Percentiles rank a stretch among this genome's conserved stretches.
phyloP scores from a whole-genome alignment of 202 grass and related monocot species.

The Zoysia matrella region DNA sequence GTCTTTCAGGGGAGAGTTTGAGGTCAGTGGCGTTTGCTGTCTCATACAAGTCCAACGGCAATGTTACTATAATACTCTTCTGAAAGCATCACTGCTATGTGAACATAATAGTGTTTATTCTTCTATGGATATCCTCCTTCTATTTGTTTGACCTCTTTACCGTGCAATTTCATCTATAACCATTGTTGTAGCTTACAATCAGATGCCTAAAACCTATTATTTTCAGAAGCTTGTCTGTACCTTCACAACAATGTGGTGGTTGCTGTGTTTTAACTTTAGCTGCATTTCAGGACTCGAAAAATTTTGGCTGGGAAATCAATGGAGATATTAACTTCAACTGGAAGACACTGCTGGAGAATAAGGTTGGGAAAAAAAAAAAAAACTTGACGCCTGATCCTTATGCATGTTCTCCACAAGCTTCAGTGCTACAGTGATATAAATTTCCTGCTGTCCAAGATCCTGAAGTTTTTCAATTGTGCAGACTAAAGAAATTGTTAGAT shows the following conservation, averaged over 20 bases:
- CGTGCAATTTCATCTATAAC: neutral
- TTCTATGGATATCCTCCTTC: neutral
- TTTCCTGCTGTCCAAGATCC: neutral
- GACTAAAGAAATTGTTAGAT: constrained; percentile 86
- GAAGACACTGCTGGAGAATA: constrained; percentile 87
- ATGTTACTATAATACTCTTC: neutral
- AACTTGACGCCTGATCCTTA: neutral
- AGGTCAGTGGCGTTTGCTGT: constrained; percentile 44
- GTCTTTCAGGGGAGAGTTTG: constrained; percentile 89
- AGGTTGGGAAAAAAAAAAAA: constrained; percentile 51
- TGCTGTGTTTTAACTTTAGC: neutral
- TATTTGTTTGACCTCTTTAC: neutral
- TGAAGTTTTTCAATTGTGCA: constrained; percentile 25
- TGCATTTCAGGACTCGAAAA: constrained; percentile 69
- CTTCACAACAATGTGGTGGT: neutral
- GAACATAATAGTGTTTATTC: neutral
- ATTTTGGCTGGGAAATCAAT: constrained; percentile 92
- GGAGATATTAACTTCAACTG: constrained; percentile 89
- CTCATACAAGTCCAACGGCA: neutral
- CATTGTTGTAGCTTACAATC: neutral
- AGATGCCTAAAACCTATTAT: neutral
- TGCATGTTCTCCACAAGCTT: neutral
- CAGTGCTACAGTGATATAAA: neutral
- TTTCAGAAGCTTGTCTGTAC: neutral
- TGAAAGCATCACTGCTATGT: neutral